Conservation (phyloP, 2,329 filamentous ascomycete species). For the Parastagonospora nodorum region DNA sequence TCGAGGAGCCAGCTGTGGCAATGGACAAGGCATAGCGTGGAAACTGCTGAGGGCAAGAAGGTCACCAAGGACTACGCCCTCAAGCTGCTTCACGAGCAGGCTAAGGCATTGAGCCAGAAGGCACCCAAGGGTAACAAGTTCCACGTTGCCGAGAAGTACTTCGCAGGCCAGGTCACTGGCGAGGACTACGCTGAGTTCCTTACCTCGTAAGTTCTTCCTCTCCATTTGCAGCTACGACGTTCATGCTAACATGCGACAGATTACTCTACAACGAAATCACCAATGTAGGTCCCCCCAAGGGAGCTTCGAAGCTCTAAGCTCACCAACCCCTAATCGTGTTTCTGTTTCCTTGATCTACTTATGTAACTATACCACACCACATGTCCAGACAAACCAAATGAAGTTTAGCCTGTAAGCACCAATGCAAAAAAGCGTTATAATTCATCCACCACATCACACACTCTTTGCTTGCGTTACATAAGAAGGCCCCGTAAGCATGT, state of each 20-base stretch:
- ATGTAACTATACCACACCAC: constrained; percentile 18
- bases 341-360: neutral
- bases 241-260: constrained; percentile 51
- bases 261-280: constrained; percentile 89
- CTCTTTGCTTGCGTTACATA: neutral
- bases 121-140: constrained; percentile 90
- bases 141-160: constrained; percentile 88
- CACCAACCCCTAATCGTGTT: neutral
- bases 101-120: constrained; percentile 73
- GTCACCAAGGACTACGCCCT: constrained; percentile 92
- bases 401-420: constrained; percentile 5
- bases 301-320: constrained; percentile 53
- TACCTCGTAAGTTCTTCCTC: constrained; percentile 67
- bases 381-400: constrained; percentile 2
- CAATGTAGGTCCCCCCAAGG: constrained; percentile 68
- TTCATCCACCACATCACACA: neutral
- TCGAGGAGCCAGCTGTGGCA: constrained; percentile 96
- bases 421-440: constrained; percentile 7
- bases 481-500: constrained; percentile 5
- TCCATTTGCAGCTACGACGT: constrained; percentile 2
- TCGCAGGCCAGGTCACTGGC: constrained; percentile 88
- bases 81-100: constrained; percentile 83
- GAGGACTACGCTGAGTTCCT: constrained; percentile 98
- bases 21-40: constrained; percentile 77
- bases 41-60: constrained; percentile 84